Conservation (phyloP, 2,329 filamentous ascomycete species). For the Talaromyces sp. region DNA sequence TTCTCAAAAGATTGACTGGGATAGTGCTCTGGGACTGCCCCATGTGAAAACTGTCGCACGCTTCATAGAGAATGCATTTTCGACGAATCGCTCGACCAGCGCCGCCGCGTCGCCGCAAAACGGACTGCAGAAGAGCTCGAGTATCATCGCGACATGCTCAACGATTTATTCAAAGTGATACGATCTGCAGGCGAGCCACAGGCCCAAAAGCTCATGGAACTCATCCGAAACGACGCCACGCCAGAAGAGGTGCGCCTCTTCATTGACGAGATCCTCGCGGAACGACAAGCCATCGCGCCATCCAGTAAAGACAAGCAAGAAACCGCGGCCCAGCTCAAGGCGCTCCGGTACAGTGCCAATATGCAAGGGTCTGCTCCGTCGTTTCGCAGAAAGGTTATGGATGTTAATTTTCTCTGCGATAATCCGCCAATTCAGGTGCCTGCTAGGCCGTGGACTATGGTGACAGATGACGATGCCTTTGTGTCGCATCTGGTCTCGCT, state of each 20-base stretch:
- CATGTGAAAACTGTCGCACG: constrained; percentile 33
- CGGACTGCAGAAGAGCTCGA: constrained; percentile 34
- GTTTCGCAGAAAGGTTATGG: constrained; percentile 35
- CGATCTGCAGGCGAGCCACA: constrained; percentile 26
- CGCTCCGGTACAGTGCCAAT: constrained; percentile 22
- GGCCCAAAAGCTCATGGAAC: constrained; percentile 23
- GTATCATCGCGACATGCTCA: constrained; percentile 33
- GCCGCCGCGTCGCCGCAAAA: constrained; percentile 35
- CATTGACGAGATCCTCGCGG: constrained; percentile 24
- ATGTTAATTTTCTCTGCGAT: constrained; percentile 34
- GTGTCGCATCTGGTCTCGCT: constrained; percentile 79
- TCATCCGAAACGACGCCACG: constrained; percentile 30
- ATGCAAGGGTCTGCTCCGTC: constrained; percentile 25
- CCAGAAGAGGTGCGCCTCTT: constrained; percentile 30
- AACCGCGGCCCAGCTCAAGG: constrained; percentile 21
- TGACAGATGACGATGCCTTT: constrained; percentile 68
- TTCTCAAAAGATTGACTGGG: background rate
- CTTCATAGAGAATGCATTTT: constrained; percentile 43
- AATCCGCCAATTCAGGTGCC: constrained; percentile 29
- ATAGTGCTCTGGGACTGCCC: constrained; percentile 32
- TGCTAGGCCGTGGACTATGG: constrained; percentile 64
- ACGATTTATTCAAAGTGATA: constrained; percentile 31
- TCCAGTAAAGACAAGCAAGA: constrained; percentile 13
- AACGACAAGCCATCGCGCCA: constrained; percentile 11
- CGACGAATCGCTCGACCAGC: constrained; percentile 55